These are phyloP conservation scores for Pythium myriotylum DNA, from an alignment of 352 stramenopile genomes.

Conservation along the genomic window DNA sequence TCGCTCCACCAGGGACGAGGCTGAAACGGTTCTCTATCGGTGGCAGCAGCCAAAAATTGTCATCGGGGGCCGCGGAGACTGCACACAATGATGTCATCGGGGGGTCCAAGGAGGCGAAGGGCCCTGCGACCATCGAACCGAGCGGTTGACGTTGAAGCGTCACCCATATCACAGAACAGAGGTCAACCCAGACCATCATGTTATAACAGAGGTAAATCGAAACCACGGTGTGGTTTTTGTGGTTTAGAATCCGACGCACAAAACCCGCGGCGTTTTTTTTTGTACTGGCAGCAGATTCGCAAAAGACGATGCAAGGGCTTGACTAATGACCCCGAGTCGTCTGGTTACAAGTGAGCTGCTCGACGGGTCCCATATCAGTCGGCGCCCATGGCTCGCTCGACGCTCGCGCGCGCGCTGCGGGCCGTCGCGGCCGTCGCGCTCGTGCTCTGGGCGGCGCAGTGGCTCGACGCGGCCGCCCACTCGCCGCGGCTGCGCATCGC, in stretches of 20 bases:
- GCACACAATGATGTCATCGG: conserved; percentile 24
- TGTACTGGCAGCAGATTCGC: neutral
- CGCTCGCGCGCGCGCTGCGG: conserved; percentile 15
- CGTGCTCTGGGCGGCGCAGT: conserved; percentile 3
- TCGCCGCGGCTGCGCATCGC: neutral
- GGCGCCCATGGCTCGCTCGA: neutral
- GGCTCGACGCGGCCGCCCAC: neutral
- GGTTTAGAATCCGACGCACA: neutral
- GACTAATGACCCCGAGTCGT: too few species aligned
- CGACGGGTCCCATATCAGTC: conserved; percentile 1
- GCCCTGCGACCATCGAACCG: conserved; percentile 13
- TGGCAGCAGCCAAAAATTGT: conserved; percentile 14
- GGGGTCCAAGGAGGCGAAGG: neutral
- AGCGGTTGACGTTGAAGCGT: conserved; percentile 19
- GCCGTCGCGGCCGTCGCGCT: conserved; percentile 3
- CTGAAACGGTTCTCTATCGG: neutral
- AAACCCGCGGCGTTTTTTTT: neutral
- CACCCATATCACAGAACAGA: conserved; percentile 8
- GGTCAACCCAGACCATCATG: neutral
- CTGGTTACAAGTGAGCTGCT: too few species aligned
- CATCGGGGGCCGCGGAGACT: neutral
- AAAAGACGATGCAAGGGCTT: neutral
- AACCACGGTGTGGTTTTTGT: neutral
- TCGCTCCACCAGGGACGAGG: conserved; percentile 14
- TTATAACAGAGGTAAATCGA: neutral